phyloP scores from a whole-genome alignment of 2,329 filamentous ascomycete species.

The Cadophora gregata region DNA sequence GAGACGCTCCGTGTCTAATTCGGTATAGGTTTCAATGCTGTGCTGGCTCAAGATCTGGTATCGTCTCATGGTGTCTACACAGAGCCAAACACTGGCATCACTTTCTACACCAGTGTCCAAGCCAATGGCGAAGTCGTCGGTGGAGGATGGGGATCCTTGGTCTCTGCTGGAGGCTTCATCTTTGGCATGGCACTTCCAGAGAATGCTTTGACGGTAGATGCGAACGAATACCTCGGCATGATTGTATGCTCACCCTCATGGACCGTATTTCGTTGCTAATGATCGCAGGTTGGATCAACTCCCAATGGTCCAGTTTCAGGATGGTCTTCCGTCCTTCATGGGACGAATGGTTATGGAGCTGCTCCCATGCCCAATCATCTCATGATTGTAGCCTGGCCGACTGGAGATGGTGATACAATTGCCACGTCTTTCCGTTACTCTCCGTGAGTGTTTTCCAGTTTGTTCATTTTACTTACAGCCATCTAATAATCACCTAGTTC shows the following conservation, averaged over 20 bases:
- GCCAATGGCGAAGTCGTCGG: slow-evolving; percentile 46
- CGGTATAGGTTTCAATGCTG: slow-evolving; percentile 32
- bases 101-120: slow-evolving; percentile 57
- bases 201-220: slow-evolving; percentile 53
- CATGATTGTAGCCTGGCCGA: slow-evolving; percentile 63
- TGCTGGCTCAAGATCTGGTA: slow-evolving; percentile 39
- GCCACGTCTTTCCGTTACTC: slow-evolving; percentile 64
- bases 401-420: slow-evolving; percentile 53
- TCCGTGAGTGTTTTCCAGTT: slow-evolving; percentile 40
- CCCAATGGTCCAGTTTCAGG: slow-evolving; percentile 51
- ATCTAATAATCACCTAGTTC: slow-evolving; percentile 47
- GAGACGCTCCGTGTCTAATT: slow-evolving; percentile 19
- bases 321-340: slow-evolving; percentile 64
- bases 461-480: background rate
- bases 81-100: slow-evolving; percentile 57
- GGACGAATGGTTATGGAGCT: slow-evolving; percentile 47
- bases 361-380: slow-evolving; percentile 60
- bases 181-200: slow-evolving; percentile 61
- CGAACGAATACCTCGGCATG: slow-evolving; percentile 64
- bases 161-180: slow-evolving; percentile 51
- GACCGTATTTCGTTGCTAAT: background rate
- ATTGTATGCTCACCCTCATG: slow-evolving; percentile 49
- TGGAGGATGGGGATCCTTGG: slow-evolving; percentile 40
- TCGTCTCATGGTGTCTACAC: slow-evolving; percentile 47
- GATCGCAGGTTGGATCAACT: slow-evolving; percentile 49